Conservation (phyloP, 2,329 filamentous ascomycete genomes). For the Aspergillus spinulosporus region DNA sequence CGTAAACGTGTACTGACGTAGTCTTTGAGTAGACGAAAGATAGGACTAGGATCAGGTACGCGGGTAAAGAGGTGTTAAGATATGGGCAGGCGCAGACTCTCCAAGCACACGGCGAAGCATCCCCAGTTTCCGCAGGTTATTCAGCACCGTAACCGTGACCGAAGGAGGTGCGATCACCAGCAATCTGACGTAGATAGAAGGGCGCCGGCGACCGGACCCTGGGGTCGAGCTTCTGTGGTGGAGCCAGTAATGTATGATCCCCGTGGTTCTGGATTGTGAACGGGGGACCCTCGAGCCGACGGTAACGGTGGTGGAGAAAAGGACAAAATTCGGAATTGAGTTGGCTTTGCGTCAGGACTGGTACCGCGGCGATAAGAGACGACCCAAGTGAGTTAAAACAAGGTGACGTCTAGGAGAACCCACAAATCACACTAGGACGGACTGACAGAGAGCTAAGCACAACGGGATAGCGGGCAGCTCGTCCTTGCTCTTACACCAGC, state of each 20-base stretch:
- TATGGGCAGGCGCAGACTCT: background rate
- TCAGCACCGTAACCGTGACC: constrained; percentile 7
- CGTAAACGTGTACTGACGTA: background rate
- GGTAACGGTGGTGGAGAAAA: constrained; percentile 3
- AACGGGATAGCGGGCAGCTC: constrained; percentile 3
- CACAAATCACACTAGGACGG: background rate
- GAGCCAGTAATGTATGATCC: constrained; percentile 11
- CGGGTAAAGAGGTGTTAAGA: constrained; percentile 3
- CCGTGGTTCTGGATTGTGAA: background rate
- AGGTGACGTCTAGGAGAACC: background rate
- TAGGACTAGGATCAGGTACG: background rate
- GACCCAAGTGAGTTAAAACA: constrained; percentile 2
- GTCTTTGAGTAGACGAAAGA: background rate
- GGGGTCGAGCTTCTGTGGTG: constrained; percentile 9
- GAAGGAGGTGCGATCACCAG: constrained; percentile 6
- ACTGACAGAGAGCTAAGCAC: background rate
- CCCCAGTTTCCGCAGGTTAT: constrained; percentile 3
- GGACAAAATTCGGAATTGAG: constrained; percentile 7
- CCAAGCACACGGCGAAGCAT: constrained; percentile 2
- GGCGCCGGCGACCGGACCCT: constrained; percentile 5
- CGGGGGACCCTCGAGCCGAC: background rate
- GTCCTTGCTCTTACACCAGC: constrained; percentile 1
- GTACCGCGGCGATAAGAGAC: constrained; percentile 7
- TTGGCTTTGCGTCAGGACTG: constrained; percentile 6
- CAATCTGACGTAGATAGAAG: constrained; percentile 16